phyloP scores from a whole-genome alignment of 768 basidiomycete species.

The Dendrothele bispora region DNA sequence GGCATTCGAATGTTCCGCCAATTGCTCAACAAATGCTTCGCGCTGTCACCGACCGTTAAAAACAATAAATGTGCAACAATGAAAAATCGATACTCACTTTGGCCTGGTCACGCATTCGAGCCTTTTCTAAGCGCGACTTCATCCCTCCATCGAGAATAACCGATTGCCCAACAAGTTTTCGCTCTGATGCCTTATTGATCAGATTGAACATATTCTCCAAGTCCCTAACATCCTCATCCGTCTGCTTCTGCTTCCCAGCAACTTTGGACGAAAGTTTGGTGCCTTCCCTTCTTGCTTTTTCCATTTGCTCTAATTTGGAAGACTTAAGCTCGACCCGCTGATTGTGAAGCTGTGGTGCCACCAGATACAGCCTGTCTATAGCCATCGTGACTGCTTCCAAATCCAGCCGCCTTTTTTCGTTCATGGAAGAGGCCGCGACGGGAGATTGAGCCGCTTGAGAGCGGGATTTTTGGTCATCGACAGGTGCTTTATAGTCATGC shows the following conservation, averaged over 20 bases:
- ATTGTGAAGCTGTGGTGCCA: constrained; percentile 85
- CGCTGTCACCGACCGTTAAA: constrained; percentile 41
- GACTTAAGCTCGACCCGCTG: constrained; percentile 90
- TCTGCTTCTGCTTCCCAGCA: constrained; percentile 44
- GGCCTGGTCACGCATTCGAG: constrained; percentile 55
- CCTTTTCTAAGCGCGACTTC: constrained; percentile 52
- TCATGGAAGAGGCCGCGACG: constrained; percentile 28
- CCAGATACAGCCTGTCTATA: constrained; percentile 84
- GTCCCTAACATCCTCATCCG: constrained; percentile 46
- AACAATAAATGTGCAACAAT: background rate
- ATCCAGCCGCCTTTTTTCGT: constrained; percentile 86
- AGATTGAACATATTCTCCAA: constrained; percentile 72
- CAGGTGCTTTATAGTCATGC: constrained; percentile 30
- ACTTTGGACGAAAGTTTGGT: constrained; percentile 16
- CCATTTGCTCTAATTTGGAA: constrained; percentile 70
- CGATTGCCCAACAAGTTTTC: constrained; percentile 69
- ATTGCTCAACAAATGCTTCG: constrained; percentile 72
- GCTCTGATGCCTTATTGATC: constrained; percentile 67
- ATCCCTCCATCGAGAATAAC: constrained; percentile 65
- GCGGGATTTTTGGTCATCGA: constrained; percentile 36
- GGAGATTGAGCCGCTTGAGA: constrained; percentile 24
- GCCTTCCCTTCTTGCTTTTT: constrained; percentile 58
- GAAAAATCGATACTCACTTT: constrained; percentile 46
- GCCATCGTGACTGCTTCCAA: constrained; percentile 84
- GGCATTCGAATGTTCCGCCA: constrained; percentile 68